Percentiles rank a stretch among this genome's conserved stretches.
Conservation (phyloP, 2,329 filamentous ascomycete genomes). For the Colletotrichum camelliae region DNA sequence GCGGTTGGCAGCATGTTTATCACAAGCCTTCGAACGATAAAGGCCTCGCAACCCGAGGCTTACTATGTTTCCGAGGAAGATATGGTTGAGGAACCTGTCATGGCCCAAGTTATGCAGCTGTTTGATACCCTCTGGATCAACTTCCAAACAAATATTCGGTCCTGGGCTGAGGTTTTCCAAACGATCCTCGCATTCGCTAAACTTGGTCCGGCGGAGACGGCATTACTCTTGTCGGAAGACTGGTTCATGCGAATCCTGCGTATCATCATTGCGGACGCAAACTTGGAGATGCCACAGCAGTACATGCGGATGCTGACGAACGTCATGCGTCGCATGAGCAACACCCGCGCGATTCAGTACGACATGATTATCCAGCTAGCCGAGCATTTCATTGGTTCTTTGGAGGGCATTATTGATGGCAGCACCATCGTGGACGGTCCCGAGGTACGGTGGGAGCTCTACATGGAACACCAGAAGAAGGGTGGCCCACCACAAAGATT, state of each 20-base stretch:
- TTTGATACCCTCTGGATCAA: conserved; percentile 64
- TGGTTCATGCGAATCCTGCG: conserved; percentile 65
- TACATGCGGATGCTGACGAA: conserved; percentile 60
- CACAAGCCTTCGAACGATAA: conserved; percentile 57
- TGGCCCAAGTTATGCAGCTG: conserved; percentile 27
- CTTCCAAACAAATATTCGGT: conserved; percentile 66
- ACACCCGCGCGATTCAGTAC: conserved; percentile 59
- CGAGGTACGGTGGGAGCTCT: conserved; percentile 42
- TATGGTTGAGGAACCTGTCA: conserved; percentile 22
- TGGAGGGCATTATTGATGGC: conserved; percentile 42
- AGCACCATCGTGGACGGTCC: conserved; percentile 43
- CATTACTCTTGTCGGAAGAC: conserved; percentile 62
- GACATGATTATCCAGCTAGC: conserved; percentile 57
- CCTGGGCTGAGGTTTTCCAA: conserved; percentile 80
- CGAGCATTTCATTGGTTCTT: conserved; percentile 46
- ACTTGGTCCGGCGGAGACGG: conserved; percentile 64
- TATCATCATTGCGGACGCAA: conserved; percentile 65
- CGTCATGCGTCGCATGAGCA: conserved; percentile 53
- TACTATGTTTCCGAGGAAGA: conserved; percentile 45
- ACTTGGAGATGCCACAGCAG: conserved; percentile 55
- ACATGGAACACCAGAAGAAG: conserved; percentile 30
- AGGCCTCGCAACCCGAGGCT: conserved; percentile 46
- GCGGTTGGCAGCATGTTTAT: conserved; percentile 58
- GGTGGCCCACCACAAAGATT: conserved; percentile 32
- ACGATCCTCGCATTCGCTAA: conserved; percentile 71